Conservation (phyloP, 2,329 filamentous ascomycete species). For the Colletotrichum camelliae region DNA sequence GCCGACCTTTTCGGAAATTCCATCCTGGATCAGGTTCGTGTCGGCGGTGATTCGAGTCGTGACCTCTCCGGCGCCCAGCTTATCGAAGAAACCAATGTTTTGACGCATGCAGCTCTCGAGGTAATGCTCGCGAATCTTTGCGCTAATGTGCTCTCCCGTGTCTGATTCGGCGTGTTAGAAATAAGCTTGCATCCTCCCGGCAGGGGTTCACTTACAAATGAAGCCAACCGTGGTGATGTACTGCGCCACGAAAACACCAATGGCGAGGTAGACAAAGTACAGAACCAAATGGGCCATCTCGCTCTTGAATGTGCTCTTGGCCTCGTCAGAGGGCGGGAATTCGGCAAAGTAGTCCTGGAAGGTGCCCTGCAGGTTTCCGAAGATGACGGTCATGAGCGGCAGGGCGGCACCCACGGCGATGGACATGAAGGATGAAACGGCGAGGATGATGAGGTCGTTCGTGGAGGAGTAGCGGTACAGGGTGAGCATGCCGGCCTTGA, state of each 20-base stretch:
- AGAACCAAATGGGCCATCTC: slow-evolving; percentile 70
- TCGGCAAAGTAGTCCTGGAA: slow-evolving; percentile 68
- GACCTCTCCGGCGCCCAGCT: slow-evolving; percentile 89
- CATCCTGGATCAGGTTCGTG: slow-evolving; percentile 91
- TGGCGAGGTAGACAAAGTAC: slow-evolving; percentile 85
- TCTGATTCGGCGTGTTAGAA: slow-evolving; percentile 36
- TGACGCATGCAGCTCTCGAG: slow-evolving; percentile 83
- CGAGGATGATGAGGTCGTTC: slow-evolving; percentile 68
- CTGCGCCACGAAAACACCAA: slow-evolving; percentile 78
- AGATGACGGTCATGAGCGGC: slow-evolving; percentile 82
- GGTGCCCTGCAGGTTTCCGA: slow-evolving; percentile 75
- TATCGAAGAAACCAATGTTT: slow-evolving; percentile 94
- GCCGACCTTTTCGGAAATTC: slow-evolving; percentile 88
- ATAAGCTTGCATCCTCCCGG: not conserved
- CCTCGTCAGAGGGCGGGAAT: slow-evolving; percentile 36
- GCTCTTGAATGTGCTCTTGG: slow-evolving; percentile 61
- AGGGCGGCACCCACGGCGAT: slow-evolving; percentile 77
- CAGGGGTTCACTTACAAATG: slow-evolving; percentile 61
- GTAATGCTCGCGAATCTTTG: slow-evolving; percentile 83
- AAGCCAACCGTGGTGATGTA: slow-evolving; percentile 88
- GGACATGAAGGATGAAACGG: slow-evolving; percentile 65
- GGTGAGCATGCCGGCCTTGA: slow-evolving; percentile 67
- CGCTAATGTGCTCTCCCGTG: slow-evolving; percentile 78
- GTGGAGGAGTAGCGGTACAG: slow-evolving; percentile 75
- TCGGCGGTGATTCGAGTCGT: slow-evolving; percentile 94